These are phyloP conservation scores for Cercospora zeae-maydis DNA, from an alignment of 2,329 filamentous ascomycete genomes.

Conservation along the genomic window DNA sequence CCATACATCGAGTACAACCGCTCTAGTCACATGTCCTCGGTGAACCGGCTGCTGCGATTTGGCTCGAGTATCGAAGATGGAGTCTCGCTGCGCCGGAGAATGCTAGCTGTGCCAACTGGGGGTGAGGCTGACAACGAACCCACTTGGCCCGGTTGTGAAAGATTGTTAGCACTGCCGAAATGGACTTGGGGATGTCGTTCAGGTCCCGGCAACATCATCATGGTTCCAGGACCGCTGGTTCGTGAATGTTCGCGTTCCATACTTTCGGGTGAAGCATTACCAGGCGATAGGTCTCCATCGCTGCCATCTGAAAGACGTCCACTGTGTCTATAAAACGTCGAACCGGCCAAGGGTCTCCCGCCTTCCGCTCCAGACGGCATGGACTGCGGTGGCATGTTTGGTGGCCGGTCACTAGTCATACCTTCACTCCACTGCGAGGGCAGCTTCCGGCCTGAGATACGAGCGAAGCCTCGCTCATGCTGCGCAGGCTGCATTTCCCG, in stretches of 20 bases:
- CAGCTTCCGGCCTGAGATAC: constrained; percentile 48
- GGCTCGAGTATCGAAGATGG: constrained; percentile 19
- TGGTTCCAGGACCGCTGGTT: constrained; percentile 19
- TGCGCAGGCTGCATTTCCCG: constrained; percentile 25
- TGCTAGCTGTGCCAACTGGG: constrained; percentile 7
- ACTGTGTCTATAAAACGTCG: constrained; percentile 47
- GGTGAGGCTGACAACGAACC: constrained; percentile 20
- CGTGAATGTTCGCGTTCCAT: constrained; percentile 10
- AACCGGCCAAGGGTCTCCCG: constrained; percentile 30
- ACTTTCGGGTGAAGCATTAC: constrained; percentile 17
- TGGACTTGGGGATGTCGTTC: constrained; percentile 35
- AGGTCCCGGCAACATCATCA: constrained; percentile 35
- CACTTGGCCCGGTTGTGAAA: constrained; percentile 20
- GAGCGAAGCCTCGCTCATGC: constrained; percentile 45
- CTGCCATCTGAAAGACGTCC: constrained; percentile 42
- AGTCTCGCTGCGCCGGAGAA: constrained; percentile 20
- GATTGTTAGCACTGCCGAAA: constrained; percentile 30
- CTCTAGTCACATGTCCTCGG: constrained; percentile 28
- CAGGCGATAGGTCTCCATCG: constrained; percentile 23
- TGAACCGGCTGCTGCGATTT: constrained; percentile 27
- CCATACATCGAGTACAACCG: constrained; percentile 10
- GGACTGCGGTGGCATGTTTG: constrained; percentile 21
- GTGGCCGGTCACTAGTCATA: constrained; percentile 39
- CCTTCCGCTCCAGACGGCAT: neutral
- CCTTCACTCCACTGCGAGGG: constrained; percentile 49